These are phyloP conservation scores for Dissophora globulifera DNA, from an alignment of 192 early-diverging fungal genomes.

Conservation along the genomic window DNA sequence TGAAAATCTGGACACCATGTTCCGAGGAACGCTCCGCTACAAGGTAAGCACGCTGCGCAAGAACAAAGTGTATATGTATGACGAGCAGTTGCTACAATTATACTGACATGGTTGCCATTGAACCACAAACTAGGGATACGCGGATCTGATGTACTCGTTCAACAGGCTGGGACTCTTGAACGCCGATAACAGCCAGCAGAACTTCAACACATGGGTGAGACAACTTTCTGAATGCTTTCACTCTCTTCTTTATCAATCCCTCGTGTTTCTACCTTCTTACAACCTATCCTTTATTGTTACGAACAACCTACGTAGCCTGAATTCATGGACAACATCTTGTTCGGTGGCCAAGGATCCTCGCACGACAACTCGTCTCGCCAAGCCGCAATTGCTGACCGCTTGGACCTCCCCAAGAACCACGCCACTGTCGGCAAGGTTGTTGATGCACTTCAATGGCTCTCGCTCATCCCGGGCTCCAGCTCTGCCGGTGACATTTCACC, in stretches of 20 bases:
- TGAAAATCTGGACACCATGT: constrained; percentile 85
- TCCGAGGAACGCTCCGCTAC: constrained; percentile 94
- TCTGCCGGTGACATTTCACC: constrained; percentile 1
- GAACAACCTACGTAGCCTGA: constrained; percentile 41
- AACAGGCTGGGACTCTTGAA: constrained; percentile 82
- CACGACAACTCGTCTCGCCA: constrained; percentile 41
- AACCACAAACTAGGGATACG: constrained; percentile 78
- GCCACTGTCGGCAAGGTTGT: constrained; percentile 62
- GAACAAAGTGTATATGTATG: too few species aligned
- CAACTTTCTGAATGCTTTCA: background rate
- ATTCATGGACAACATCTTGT: constrained; percentile 58
- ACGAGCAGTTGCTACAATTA: too few species aligned
- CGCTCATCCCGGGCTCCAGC: constrained; percentile 28
- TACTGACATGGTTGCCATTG: too few species aligned
- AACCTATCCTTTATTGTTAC: background rate
- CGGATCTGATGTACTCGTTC: constrained; percentile 86
- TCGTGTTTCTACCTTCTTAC: too few species aligned
- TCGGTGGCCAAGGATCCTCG: constrained; percentile 16
- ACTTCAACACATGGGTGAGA: constrained; percentile 60
- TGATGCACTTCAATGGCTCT: constrained; percentile 68
- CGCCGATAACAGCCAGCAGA: constrained; percentile 46
- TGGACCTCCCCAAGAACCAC: constrained; percentile 53
- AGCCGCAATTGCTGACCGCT: constrained; percentile 46
- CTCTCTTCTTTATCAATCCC: too few species aligned
- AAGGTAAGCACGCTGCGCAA: constrained; percentile 28